Evolutionary conservation across 225 moss, liverwort and hornwort species (phyloP), one percentile per base, ranked within the genome.

Genomic region (Polytrichum commune): DNA sequence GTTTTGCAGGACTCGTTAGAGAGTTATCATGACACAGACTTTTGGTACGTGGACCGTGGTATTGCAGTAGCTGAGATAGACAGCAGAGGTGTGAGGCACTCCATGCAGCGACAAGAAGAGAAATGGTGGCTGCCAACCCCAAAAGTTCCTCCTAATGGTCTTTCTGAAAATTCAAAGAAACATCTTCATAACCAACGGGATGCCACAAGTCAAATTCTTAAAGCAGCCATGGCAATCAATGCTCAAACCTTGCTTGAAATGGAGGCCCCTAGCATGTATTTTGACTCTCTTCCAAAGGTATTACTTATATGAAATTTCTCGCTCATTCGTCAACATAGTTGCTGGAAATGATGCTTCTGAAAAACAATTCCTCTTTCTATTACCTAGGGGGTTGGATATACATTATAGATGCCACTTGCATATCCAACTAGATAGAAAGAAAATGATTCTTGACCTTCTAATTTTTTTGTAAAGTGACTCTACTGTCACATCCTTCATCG

Each of bases 71-170:
- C 93, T 26, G 94, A 94, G 61, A 46, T 46, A 46, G 91, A 94
- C 29, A 80, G 77, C 54, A 83, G 78, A 24, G 84, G 81, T 69
- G 84, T 79, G 46, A 84, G 91, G 70, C 94, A 90, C 77, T 89
- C 92, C 55, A 82, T 89, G 75, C 97, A 92, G 77, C 86, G 97
- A 28, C 97, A 98, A 75, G 97, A 98, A 81, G 97, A 98, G 78
- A 98, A 98, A 63, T 98, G 97, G 97, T 98, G 97, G 97, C 74
- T 98, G 35, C 97, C 97, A 33, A 92, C 97, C 20, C 97, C 91
- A 18, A 94, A 94, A 68, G 92, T 98, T 28, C 92, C 97, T 3
- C 73, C 77, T 20, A 93, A 85, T 18, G 97, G 97, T 23, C 90
- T 98, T 54, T 84, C 88, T 24, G 97, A 98, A 38, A 73, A 90